A percentile compares a stretch with the other conserved stretches of the same genome.
phyloP scores from a whole-genome alignment of 129 eudicot species.

The Flaveria robusta region DNA sequence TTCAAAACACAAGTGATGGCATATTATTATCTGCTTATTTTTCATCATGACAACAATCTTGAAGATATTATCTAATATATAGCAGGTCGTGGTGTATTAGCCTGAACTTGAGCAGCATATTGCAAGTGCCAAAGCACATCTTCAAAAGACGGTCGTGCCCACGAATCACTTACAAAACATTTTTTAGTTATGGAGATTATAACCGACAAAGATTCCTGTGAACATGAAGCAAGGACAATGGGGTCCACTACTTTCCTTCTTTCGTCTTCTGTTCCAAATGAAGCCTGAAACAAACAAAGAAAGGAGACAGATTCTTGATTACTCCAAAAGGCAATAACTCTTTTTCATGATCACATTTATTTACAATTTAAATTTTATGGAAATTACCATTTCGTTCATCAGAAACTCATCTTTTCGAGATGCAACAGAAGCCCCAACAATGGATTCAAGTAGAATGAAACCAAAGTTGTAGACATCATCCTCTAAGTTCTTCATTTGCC shows the following conservation, averaged over 20 bases:
- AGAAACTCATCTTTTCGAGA: slow-evolving; percentile 50
- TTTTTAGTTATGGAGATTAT: slow-evolving; percentile 58
- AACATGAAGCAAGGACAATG: slow-evolving; percentile 46
- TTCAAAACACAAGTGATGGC: neutral
- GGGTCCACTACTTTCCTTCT: slow-evolving; percentile 58
- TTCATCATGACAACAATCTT: slow-evolving; percentile 9
- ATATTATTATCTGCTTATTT: slow-evolving; percentile 21
- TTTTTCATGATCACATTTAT: neutral
- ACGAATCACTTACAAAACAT: slow-evolving; percentile 51
- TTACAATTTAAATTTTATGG: neutral
- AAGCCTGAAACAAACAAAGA: slow-evolving; percentile 38
- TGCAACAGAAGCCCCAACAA: slow-evolving; percentile 53
- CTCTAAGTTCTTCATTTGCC: slow-evolving; percentile 65
- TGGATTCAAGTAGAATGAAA: slow-evolving; percentile 56
- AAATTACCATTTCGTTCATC: slow-evolving; percentile 53
- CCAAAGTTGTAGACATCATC: slow-evolving; percentile 76
- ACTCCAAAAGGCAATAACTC: neutral
- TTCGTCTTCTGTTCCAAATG: slow-evolving; percentile 46
- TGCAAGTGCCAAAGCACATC: slow-evolving; percentile 76
- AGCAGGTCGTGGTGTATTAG: slow-evolving; percentile 40
- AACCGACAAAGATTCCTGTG: slow-evolving; percentile 57
- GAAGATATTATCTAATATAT: slow-evolving; percentile 20
- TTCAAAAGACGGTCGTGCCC: slow-evolving; percentile 67
- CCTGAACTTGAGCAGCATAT: slow-evolving; percentile 69
- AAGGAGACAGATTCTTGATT: neutral